phyloP scores from a whole-genome alignment of 306 rosid species.

The Benincasa hispida region DNA sequence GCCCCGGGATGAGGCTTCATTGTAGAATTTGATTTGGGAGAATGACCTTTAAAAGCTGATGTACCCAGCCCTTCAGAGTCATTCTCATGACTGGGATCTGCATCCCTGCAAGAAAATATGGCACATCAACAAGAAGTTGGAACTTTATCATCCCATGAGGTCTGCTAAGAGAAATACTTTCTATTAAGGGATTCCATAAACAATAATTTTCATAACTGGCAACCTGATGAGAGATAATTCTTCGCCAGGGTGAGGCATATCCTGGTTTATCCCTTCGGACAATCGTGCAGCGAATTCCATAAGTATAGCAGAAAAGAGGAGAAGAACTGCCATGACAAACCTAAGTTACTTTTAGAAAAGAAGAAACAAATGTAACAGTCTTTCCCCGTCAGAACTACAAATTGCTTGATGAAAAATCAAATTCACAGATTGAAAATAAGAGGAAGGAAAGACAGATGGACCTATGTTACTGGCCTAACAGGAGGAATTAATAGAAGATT shows the following conservation, averaged over 20 bases:
- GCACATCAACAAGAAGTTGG: slow-evolving; percentile 1
- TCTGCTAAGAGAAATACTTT: background rate
- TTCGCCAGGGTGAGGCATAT: slow-evolving; percentile 29
- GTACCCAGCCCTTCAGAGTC: slow-evolving; percentile 24
- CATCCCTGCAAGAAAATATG: slow-evolving; percentile 33
- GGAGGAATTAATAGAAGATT: background rate
- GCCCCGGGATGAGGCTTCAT: slow-evolving; percentile 57
- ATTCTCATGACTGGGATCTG: slow-evolving; percentile 28
- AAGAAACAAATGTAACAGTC: background rate
- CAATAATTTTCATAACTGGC: background rate
- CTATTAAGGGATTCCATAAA: background rate
- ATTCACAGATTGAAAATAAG: background rate
- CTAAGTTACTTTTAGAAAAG: background rate
- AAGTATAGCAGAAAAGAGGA: slow-evolving; percentile 73
- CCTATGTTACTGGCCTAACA: background rate
- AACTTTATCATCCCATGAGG: background rate
- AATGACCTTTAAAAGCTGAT: slow-evolving; percentile 19
- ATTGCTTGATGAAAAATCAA: background rate
- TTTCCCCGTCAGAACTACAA: background rate
- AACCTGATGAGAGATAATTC: slow-evolving; percentile 66
- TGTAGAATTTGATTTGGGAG: slow-evolving; percentile 36
- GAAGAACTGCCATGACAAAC: slow-evolving; percentile 44
- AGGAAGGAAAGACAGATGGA: background rate
- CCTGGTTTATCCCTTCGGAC: slow-evolving; percentile 61
- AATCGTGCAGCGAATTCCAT: slow-evolving; percentile 92